Evolutionary conservation across 805 yeast species (phyloP).

Genomic region (Pichia paraexigua): DNA sequence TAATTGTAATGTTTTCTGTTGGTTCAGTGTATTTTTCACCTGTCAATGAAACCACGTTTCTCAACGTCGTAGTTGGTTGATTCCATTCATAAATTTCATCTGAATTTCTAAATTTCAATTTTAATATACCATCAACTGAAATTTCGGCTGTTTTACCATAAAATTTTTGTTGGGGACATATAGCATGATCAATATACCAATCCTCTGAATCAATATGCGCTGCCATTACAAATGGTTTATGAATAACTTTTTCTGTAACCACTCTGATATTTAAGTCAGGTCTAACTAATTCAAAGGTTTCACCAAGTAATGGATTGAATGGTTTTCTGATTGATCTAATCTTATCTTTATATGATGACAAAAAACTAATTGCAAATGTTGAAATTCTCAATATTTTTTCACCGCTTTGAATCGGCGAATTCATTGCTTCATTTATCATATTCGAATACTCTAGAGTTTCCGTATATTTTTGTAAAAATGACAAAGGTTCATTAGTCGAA

Average conservation of each 20-base stretch:
- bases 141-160: constrained; percentile 94
- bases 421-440: constrained; percentile 56
- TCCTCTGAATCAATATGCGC: constrained; percentile 59
- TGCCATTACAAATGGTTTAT: constrained; percentile 75
- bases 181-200: constrained; percentile 62
- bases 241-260: constrained; percentile 79
- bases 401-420: constrained; percentile 38
- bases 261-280: constrained; percentile 73
- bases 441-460: constrained; percentile 74
- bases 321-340: constrained; percentile 81
- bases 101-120: constrained; percentile 40
- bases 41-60: constrained; percentile 66
- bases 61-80: constrained; percentile 74
- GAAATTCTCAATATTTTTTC: constrained; percentile 64
- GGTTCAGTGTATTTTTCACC: constrained; percentile 96
- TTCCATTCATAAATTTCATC: constrained; percentile 76
- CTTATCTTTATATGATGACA: constrained; percentile 66
- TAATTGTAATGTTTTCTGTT: constrained; percentile 53
- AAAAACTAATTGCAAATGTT: constrained; percentile 69
- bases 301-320: constrained; percentile 90
- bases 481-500: constrained; percentile 83
- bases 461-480: constrained; percentile 69
- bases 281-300: constrained; percentile 82
- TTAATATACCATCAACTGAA: constrained; percentile 62
- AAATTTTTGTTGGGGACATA: constrained; percentile 75